These are phyloP conservation scores for Amphichorda felina DNA, from an alignment of 2,329 filamentous ascomycete species.

Conservation along the genomic window DNA sequence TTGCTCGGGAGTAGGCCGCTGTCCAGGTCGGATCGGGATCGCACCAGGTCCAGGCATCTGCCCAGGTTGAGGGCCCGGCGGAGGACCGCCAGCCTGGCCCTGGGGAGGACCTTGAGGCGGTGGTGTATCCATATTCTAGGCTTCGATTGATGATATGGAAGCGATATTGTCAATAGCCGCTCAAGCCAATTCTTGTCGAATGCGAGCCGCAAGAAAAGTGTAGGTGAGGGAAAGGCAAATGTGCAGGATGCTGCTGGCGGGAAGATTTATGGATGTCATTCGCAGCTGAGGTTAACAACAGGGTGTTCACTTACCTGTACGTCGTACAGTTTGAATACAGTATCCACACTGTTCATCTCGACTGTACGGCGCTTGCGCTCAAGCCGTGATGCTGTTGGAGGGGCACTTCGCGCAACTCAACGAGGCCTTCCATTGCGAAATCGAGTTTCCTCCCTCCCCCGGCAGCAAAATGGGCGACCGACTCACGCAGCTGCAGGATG, in stretches of 20 bases:
- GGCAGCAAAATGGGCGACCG: slow-evolving; percentile 62
- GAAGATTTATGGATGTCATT: neutral
- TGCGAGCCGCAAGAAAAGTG: neutral
- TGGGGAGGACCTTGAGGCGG: slow-evolving; percentile 1
- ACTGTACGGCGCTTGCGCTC: no score
- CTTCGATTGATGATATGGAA: neutral
- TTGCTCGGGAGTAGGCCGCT: slow-evolving; percentile 67
- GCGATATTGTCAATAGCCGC: neutral
- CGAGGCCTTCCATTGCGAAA: no score
- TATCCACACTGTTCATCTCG: slow-evolving; percentile 1
- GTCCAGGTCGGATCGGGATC: slow-evolving; percentile 13
- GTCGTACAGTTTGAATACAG: slow-evolving; percentile 1
- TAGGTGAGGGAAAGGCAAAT: neutral
- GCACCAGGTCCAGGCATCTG: slow-evolving; percentile 5
- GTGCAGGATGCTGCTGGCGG: neutral
- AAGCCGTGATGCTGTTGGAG: no score
- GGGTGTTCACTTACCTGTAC: slow-evolving; percentile 21
- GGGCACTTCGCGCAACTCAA: no score
- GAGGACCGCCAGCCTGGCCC: neutral
- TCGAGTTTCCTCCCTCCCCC: no score
- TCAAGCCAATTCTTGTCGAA: no score
- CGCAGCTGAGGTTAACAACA: slow-evolving; percentile 13
- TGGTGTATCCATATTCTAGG: slow-evolving; percentile 1
- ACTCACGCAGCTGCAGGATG: slow-evolving; percentile 75
- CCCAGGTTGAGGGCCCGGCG: slow-evolving; percentile 4